Base-by-base conservation (phyloP, 2,329 filamentous ascomycete species). In the Pyrenochaeta sp. region DNA sequence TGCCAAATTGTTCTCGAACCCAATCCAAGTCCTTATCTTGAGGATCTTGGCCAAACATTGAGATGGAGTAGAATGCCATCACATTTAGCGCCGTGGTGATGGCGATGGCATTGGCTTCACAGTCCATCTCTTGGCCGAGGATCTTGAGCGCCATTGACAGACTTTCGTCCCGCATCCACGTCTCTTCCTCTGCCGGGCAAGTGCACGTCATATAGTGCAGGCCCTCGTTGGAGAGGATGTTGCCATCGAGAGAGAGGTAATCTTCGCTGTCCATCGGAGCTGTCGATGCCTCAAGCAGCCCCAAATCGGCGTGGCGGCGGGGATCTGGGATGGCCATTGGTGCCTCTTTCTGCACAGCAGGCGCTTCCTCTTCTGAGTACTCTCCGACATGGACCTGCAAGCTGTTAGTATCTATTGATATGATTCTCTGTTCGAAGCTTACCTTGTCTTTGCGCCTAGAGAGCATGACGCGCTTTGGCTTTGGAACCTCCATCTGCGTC, bases 121-220 rank as follows among this genome's bases (percentile, higher is more conserved):
- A 55, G 7, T 45, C 2, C 7, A 37, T 23, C 3, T 45, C 26
- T 3, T 13, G 23, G 3, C 45, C 41, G 3, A 63, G 40, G 3
- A 55, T 34, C 26, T 55, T 53, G 7, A 67, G 46, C 3, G 56
- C 48, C 31, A 54, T 58, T 28, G 61, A 48, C 2, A 68, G 38
- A 13, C 50, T 43, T 3, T 43, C 40, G 30, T 58, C 61, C 4
- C 38, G 41, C 52, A 59, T 61, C 55, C 53, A 67, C 0, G 24
- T 37, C 1, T 42, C 19, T 3, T 3, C 4, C 8, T 6, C 9
- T n/a, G 3, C 6, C 15, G 17, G 3, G 34, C 44, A 21, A 22
- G n/a, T 2, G 17, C 20, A 9, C n/a, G n/a, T n/a, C n/a, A 61
- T 59, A 20, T 26, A 27, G 2, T 9, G 10, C 23, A 49, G 56